Base-by-base conservation (phyloP, 108 stramenopile genomes). In the Cyclotella kingstonii region DNA sequence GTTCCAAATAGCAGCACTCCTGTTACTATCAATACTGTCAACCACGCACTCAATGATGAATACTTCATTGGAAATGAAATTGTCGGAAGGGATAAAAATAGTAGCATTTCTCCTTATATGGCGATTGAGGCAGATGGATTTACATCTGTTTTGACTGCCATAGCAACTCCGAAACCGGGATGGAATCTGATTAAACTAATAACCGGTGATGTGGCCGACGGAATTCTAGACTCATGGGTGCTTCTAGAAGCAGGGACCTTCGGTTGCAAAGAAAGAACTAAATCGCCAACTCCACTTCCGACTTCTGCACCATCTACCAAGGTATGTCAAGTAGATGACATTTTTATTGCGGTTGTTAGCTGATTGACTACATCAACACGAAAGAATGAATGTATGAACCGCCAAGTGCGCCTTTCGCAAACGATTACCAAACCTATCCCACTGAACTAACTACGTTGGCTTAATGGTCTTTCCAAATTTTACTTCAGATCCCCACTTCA, bases 11-110 rank as follows among this genome's bases (percentile, higher is more conserved):
- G 34, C 9, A 26, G n/a, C 18, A 44, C 43, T 4, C 21, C 62
- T 15, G 72, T 73, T 18, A 53, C 47, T 17, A 73, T 66, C 35
- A 54, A 73, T 47, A 73, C 27, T 46, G 72, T 73, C 9, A 73
- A 73, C 43, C n/a, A 25, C 5, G 60, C 55, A 29, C 10, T 55
- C 28, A 62, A 70, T 47, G 36, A 51, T 4, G 34, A 70, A 10
- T 70, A 55, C 43, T 70, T 47, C 35, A 25, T 54, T 5, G 60
- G 30, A 10, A 70, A 70, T 33, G 56, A 27, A 45, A 17, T 47
- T 11, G 17, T 17, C 11, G 54, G 44, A 2, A 47, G 60, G 34
- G 15, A 25, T 5, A 25, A 28, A n/a, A n/a, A n/a, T n/a, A n/a
- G n/a, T 38, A 33, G 40, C n/a, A 52, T 50, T 12, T 43, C 41